Evolutionary conservation across 805 yeast species (phyloP).

Genomic region (Ogataea angusta): DNA sequence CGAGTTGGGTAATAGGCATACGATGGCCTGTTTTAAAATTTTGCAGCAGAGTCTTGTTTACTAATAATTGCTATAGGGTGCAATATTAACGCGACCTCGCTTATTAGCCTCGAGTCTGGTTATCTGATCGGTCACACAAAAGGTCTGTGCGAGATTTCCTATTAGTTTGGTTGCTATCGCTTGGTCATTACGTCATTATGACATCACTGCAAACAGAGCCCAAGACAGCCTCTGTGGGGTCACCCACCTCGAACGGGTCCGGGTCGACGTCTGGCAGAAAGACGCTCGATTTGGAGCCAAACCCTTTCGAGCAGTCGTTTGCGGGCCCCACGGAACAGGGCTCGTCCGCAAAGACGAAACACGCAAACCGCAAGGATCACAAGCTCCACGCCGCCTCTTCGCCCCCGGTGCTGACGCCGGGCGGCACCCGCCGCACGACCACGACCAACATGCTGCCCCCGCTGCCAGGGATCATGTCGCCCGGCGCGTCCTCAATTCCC

Average conservation of each 20-base stretch:
- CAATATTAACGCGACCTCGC: neutral
- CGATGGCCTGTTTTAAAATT: neutral
- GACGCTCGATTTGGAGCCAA: slow-evolving; percentile 64
- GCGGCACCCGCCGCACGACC: slow-evolving; percentile 41
- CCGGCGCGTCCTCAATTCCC: slow-evolving; percentile 43
- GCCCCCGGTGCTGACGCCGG: slow-evolving; percentile 53
- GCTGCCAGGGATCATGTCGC: slow-evolving; percentile 40
- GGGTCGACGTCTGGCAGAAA: slow-evolving; percentile 9
- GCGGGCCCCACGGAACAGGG: slow-evolving; percentile 34
- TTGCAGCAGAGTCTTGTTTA: neutral
- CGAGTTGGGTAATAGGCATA: neutral
- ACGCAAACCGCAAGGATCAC: slow-evolving; percentile 30
- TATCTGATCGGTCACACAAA: neutral
- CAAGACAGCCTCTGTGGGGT: slow-evolving; percentile 5
- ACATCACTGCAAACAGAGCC: slow-evolving; percentile 18
- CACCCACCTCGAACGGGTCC: slow-evolving; percentile 11
- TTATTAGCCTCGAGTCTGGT: neutral
- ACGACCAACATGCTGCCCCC: slow-evolving; percentile 43
- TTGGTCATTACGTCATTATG: slow-evolving; percentile 11
- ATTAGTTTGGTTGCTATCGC: slow-evolving; percentile 1
- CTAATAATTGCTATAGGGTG: neutral
- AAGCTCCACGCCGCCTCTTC: slow-evolving; percentile 23
- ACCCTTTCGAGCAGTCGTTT: slow-evolving; percentile 93
- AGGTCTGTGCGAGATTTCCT: neutral
- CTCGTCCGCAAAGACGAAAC: slow-evolving; percentile 10